A percentile compares a stretch with the other conserved stretches of the same genome.
Conservation (phyloP, 805 yeast genomes). For the Metschnikowia anglica region DNA sequence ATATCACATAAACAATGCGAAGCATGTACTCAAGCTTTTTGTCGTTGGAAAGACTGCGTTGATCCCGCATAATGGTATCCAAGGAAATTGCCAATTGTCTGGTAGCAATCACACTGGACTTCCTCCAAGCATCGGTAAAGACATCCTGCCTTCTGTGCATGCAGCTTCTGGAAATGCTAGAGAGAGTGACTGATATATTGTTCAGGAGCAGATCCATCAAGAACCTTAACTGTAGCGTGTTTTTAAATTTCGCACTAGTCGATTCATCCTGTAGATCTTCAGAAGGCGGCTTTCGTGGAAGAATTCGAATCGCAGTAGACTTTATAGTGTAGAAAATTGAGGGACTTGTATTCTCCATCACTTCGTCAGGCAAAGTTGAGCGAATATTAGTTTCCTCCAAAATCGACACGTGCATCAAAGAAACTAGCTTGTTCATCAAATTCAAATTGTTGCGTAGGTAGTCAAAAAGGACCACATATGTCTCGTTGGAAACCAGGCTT, state of each 20-base stretch:
- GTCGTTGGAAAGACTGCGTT: slow-evolving; percentile 15
- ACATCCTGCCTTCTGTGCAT: slow-evolving; percentile 50
- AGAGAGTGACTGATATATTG: slow-evolving; percentile 40
- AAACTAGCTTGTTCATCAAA: slow-evolving; percentile 42
- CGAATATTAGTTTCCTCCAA: slow-evolving; percentile 59
- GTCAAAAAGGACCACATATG: slow-evolving; percentile 42
- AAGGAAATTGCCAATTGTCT: slow-evolving; percentile 31
- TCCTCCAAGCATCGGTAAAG: slow-evolving; percentile 31
- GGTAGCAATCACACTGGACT: slow-evolving; percentile 43
- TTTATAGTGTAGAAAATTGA: slow-evolving; percentile 22
- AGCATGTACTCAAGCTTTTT: slow-evolving; percentile 31
- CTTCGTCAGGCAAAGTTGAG: slow-evolving; percentile 45
- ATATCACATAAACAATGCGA: slow-evolving; percentile 36
- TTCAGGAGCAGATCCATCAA: slow-evolving; percentile 50
- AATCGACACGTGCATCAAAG: slow-evolving; percentile 49
- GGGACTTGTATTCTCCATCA: slow-evolving; percentile 45
- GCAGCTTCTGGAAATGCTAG: slow-evolving; percentile 45
- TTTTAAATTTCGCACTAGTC: slow-evolving; percentile 59
- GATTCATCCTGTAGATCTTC: slow-evolving; percentile 33
- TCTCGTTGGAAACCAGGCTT: slow-evolving; percentile 47
- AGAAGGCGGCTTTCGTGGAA: slow-evolving; percentile 42
- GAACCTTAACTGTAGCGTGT: slow-evolving; percentile 55
- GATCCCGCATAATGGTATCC: slow-evolving; percentile 24
- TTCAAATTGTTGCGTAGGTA: slow-evolving; percentile 17
- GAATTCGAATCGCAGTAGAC: slow-evolving; percentile 43